phyloP scores from a whole-genome alignment of 805 yeast genomes.

The Kodamaea hsintzibuensis region DNA sequence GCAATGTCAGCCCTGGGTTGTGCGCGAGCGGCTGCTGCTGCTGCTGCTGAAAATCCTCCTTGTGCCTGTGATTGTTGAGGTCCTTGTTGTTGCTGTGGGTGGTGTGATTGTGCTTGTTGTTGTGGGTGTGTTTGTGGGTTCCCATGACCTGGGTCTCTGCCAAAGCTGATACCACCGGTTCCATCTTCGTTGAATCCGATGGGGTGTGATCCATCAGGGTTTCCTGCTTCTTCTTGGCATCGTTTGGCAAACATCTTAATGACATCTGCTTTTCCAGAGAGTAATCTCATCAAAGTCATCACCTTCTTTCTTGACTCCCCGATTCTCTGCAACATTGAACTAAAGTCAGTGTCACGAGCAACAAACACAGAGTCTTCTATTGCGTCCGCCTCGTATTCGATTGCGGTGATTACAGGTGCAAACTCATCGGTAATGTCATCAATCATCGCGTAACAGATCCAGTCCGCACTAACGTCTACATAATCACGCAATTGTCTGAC shows the following conservation, averaged over 20 bases:
- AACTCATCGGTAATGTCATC: constrained; percentile 34
- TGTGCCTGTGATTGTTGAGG: constrained; percentile 4
- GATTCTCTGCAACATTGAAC: constrained; percentile 25
- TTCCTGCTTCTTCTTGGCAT: constrained; percentile 27
- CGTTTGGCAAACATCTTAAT: constrained; percentile 31
- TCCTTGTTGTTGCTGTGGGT: neutral
- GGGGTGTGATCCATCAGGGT: constrained; percentile 10
- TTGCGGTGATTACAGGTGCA: constrained; percentile 30
- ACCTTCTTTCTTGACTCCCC: constrained; percentile 31
- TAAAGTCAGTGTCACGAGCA: constrained; percentile 23
- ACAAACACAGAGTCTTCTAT: constrained; percentile 30
- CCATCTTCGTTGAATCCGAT: constrained; percentile 15
- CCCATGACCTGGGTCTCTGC: constrained; percentile 20
- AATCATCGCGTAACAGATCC: constrained; percentile 33
- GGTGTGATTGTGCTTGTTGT: neutral
- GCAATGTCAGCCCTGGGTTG: constrained; percentile 34
- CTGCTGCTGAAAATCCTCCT: constrained; percentile 1
- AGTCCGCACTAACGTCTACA: constrained; percentile 31
- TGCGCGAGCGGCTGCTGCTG: constrained; percentile 16
- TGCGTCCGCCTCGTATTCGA: constrained; percentile 31
- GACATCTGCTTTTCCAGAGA: constrained; percentile 31
- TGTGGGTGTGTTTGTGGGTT: neutral
- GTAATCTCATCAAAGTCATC: constrained; percentile 31
- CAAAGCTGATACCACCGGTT: constrained; percentile 32
- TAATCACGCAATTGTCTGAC: constrained; percentile 31